Evolutionary conservation across 768 basidiomycete species (phyloP).

Genomic region (Rhodotorula diobovata): DNA sequence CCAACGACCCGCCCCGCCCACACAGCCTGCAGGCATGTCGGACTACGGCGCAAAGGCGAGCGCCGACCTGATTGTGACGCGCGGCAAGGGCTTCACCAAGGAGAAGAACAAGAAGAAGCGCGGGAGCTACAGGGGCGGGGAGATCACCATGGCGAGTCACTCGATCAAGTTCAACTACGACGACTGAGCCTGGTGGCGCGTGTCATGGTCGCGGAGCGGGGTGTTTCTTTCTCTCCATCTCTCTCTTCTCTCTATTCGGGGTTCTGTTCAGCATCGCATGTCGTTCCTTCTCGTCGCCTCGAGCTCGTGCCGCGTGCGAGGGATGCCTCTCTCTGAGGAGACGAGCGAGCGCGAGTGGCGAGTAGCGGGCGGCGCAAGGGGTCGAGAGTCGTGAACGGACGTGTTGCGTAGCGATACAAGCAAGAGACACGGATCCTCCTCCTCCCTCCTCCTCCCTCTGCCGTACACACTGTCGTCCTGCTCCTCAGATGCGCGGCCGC

Average conservation of each 20-base stretch:
- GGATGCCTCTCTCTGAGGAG: too few relatives aligned
- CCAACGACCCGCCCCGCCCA: background rate
- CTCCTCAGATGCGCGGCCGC: background rate
- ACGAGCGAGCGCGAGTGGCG: too few relatives aligned
- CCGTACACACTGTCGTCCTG: background rate
- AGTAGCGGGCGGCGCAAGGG: too few relatives aligned
- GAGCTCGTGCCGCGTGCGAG: too few relatives aligned
- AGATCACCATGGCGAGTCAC: slow-evolving; percentile 68
- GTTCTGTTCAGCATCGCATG: background rate
- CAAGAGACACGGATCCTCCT: too few relatives aligned
- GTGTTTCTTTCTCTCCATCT: background rate
- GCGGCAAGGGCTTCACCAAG: slow-evolving; percentile 91
- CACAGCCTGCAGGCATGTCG: slow-evolving; percentile 59
- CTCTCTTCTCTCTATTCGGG: too few relatives aligned
- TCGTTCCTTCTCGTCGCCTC: background rate
- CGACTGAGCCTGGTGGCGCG: background rate
- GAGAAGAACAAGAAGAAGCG: slow-evolving; percentile 99
- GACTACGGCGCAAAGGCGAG: slow-evolving; percentile 87
- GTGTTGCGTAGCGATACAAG: too few relatives aligned
- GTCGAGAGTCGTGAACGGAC: too few relatives aligned
- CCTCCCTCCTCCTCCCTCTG: too few relatives aligned
- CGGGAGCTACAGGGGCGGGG: slow-evolving; percentile 78
- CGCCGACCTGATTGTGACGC: slow-evolving; percentile 82
- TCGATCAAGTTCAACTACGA: slow-evolving; percentile 38
- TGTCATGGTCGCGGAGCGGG: too few relatives aligned